These are phyloP conservation scores for Cryphonectria nitschkei DNA, from an alignment of 2,329 filamentous ascomycete genomes.

Conservation along the genomic window DNA sequence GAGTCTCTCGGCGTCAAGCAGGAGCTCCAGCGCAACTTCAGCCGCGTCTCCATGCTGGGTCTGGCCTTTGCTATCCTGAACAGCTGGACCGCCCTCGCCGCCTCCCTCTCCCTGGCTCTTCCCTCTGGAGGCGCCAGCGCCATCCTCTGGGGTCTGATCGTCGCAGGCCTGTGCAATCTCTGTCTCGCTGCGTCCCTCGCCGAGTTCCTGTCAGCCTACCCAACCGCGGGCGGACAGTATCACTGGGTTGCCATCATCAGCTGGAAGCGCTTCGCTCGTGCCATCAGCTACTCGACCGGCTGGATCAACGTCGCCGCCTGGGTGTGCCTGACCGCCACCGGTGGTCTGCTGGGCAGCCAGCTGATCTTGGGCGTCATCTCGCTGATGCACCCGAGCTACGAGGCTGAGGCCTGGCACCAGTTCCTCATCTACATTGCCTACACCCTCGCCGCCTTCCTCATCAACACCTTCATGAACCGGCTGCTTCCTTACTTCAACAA, in stretches of 20 bases:
- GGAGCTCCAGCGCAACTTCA: conserved; percentile 55
- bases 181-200: conserved; percentile 71
- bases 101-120: conserved; percentile 54
- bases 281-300: conserved; percentile 71
- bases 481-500: conserved; percentile 69
- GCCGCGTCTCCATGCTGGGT: conserved; percentile 51
- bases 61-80: conserved; percentile 55
- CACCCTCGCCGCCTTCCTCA: conserved; percentile 60
- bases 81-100: conserved; percentile 54
- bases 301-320: conserved; percentile 77
- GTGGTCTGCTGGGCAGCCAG: conserved; percentile 67
- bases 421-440: conserved; percentile 73
- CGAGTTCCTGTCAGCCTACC: conserved; percentile 71
- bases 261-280: conserved; percentile 62
- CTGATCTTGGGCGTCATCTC: conserved; percentile 68
- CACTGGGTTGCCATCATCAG: conserved; percentile 72
- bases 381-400: conserved; percentile 62
- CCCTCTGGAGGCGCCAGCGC: conserved; percentile 70
- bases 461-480: conserved; percentile 68
- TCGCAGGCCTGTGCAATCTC: conserved; percentile 69
- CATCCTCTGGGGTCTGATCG: conserved; percentile 72
- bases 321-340: conserved; percentile 71
- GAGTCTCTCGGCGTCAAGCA: conserved; percentile 52
- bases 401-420: conserved; percentile 67
- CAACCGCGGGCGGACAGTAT: conserved; percentile 65